These are phyloP conservation scores for Ricinus communis DNA, from an alignment of 345 rosid species.

Conservation along the genomic window DNA sequence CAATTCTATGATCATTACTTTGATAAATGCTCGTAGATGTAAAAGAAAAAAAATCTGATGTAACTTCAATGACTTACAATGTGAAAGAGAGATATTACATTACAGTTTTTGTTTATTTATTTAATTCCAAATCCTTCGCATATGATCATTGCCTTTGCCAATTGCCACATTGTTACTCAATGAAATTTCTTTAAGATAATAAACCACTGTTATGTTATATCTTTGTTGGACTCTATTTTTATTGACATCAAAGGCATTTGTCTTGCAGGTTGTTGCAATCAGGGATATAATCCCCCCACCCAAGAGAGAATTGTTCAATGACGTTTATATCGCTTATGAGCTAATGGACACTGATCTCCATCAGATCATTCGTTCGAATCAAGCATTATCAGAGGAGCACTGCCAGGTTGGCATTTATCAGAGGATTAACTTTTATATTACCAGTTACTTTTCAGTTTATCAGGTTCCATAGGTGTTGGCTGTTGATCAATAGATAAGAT, in stretches of 20 bases:
- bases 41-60: background rate
- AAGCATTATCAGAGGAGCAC: constrained; percentile 62
- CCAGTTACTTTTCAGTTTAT: background rate
- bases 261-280: constrained; percentile 76
- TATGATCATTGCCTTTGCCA: background rate
- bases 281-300: constrained; percentile 88
- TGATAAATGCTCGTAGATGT: background rate
- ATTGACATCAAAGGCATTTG: constrained; percentile 1
- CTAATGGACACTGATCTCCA: constrained; percentile 73
- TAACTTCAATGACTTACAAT: background rate
- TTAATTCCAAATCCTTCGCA: background rate
- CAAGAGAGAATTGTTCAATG: constrained; percentile 60
- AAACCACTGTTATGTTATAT: background rate
- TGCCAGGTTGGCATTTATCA: constrained; percentile 55
- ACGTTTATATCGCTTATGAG: constrained; percentile 88
- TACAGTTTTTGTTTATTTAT: background rate
- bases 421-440: background rate
- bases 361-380: constrained; percentile 60
- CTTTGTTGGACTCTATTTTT: background rate
- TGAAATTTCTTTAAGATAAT: background rate
- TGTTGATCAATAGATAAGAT: background rate
- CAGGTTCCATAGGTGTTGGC: background rate
- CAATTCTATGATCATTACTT: background rate
- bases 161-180: background rate
- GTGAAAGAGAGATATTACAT: background rate